Percentiles rank a stretch among this genome's conserved stretches.
phyloP scores from a whole-genome alignment of 208 protist species.

The Trypanosoma congolense region DNA sequence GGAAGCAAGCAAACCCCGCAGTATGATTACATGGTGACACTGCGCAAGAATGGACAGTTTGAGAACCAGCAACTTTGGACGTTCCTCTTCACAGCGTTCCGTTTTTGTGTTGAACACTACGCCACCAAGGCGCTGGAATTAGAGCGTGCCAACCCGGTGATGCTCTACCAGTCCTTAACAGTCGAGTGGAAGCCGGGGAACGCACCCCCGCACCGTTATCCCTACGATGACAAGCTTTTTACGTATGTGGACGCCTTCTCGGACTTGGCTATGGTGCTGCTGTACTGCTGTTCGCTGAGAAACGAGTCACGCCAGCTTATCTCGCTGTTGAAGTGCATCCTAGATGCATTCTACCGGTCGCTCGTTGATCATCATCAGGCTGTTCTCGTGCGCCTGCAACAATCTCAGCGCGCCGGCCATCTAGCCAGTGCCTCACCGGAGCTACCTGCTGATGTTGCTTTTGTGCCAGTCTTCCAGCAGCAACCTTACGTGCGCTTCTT shows the following conservation, averaged over 20 bases:
- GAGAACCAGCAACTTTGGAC: slow-evolving; percentile 65
- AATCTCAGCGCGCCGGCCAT: slow-evolving; percentile 1
- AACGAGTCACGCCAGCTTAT: slow-evolving; percentile 49
- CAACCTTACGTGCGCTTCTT: slow-evolving; percentile 96
- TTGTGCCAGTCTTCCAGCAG: slow-evolving; percentile 93
- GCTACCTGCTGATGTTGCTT: slow-evolving; percentile 56
- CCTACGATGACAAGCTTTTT: slow-evolving; percentile 53
- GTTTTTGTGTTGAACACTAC: slow-evolving; percentile 90
- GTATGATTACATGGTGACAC: slow-evolving; percentile 68
- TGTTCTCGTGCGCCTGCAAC: slow-evolving; percentile 31
- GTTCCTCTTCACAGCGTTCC: slow-evolving; percentile 82
- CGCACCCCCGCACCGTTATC: slow-evolving; percentile 62
- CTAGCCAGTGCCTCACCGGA: slow-evolving; percentile 4
- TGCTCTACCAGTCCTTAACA: slow-evolving; percentile 12
- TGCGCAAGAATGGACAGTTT: slow-evolving; percentile 81
- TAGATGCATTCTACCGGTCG: slow-evolving; percentile 65
- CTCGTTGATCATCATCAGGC: slow-evolving; percentile 74
- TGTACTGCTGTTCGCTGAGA: slow-evolving; percentile 77
- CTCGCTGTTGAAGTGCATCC: slow-evolving; percentile 70
- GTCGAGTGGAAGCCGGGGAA: slow-evolving; percentile 44
- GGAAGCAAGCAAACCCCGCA: slow-evolving; percentile 29
- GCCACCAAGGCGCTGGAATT: slow-evolving; percentile 63
- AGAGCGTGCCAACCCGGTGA: slow-evolving; percentile 48
- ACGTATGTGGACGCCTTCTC: slow-evolving; percentile 88
- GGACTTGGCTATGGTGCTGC: slow-evolving; percentile 91